phyloP scores from a whole-genome alignment of 2,329 filamentous ascomycete species.

The Trichoderma cornu-damae region DNA sequence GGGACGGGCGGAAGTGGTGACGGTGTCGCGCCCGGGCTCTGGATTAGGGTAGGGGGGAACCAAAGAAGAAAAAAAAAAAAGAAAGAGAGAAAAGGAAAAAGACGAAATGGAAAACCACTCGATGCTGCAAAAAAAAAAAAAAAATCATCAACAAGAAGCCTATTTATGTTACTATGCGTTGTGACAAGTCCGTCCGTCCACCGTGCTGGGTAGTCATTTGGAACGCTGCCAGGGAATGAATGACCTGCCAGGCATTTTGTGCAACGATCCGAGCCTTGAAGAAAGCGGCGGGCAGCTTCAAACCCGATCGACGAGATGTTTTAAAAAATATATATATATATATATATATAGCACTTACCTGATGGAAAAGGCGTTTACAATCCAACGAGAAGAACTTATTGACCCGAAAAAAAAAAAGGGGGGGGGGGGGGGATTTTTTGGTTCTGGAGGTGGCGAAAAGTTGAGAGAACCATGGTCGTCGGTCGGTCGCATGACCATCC shows the following conservation, averaged over 20 bases:
- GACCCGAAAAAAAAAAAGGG: neutral
- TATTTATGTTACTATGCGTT: neutral
- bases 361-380: neutral
- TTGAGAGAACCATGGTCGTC: constrained; percentile 1
- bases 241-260: no score
- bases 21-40: neutral
- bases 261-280: constrained; percentile 8
- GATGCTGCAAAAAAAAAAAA: neutral
- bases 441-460: constrained; percentile 3
- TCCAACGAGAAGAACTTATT: neutral
- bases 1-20: constrained; percentile 3
- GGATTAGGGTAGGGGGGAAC: no score
- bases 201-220: constrained; percentile 1
- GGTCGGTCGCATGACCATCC: constrained; percentile 17
- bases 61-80: no score
- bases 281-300: neutral
- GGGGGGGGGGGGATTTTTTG: no score
- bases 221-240: neutral
- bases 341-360: no score
- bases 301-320: neutral
- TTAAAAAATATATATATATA: no score
- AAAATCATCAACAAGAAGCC: no score
- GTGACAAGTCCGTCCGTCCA: neutral
- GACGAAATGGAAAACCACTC: neutral
- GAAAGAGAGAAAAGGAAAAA: neutral